Evolutionary conservation across 495 filamentous ascomycete species (phyloP), one percentile per base, ranked within the genome.

Genomic region (Rhizodiscina lignyota): DNA sequence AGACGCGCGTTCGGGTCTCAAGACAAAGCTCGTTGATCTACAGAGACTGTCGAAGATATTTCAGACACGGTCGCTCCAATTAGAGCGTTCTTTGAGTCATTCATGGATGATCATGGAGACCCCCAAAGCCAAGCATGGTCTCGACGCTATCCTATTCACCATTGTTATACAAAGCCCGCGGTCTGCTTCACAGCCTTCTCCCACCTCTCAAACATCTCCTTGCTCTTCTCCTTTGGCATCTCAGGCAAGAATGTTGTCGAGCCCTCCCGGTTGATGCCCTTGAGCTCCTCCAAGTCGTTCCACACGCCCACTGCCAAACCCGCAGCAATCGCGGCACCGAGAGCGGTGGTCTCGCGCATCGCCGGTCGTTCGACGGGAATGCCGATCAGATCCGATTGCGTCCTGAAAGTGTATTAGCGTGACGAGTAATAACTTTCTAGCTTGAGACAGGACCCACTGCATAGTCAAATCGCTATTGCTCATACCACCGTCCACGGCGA

Each of bases 401-500:
- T 85, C 69, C 79, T 38, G 36, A 8, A 32, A 8, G 35, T 30
- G 36, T 34, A 11, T 35, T 5, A 24, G 33, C 33, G 15, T 21
- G 20, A 5, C 20, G 23, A 5, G 24, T 23, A 8, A 5, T 36
- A 32, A 48, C 42, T 35, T 16, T 18, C 11, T 16, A 6, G 12
- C 24, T 3, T 8, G 18, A 18, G n/a, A 19, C 16, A 36, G 6
- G 44, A 64, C 36, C 57, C 75, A 70, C 63, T 94, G 87, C 87
- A 96, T 94, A 64, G 78, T 85, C 35, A 94, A 66, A 54, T 92
- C 79, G 6, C 83, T 91, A 54, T 84, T 89, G 43, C 78, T 86
- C 76, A 96, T 84, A 34, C 87, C 87, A 43, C 87, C 87, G 54
- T 96, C 87, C 18, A 96, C 87, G 24, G 79, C 79, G 26, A 96